Conservation (phyloP, 2,329 filamentous ascomycete genomes). For the Didymella segeticola region DNA sequence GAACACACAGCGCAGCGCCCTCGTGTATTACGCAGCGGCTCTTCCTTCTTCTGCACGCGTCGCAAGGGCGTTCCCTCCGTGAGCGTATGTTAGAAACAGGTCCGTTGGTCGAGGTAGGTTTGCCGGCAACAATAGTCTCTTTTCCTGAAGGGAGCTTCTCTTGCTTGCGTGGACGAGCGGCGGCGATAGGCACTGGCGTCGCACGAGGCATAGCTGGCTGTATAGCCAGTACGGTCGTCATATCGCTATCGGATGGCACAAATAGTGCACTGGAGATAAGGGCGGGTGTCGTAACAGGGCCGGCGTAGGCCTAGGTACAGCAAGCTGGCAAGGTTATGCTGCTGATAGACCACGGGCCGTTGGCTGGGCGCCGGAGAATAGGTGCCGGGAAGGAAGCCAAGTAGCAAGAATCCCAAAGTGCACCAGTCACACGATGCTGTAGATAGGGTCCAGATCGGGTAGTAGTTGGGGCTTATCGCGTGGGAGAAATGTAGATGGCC, state of each 20-base stretch:
- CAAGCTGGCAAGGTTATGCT: constrained; percentile 29
- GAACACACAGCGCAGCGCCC: constrained; percentile 73
- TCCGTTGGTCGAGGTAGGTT: constrained; percentile 44
- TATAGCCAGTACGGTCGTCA: constrained; percentile 58
- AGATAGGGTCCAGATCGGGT: constrained; percentile 39
- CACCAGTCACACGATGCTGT: constrained; percentile 41
- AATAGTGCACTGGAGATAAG: constrained; percentile 39
- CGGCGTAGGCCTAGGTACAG: constrained; percentile 27
- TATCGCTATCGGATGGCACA: constrained; percentile 41
- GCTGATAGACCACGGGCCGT: constrained; percentile 38
- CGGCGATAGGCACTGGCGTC: constrained; percentile 54
- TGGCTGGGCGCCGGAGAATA: constrained; percentile 37
- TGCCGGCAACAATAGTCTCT: constrained; percentile 51
- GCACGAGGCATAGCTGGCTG: constrained; percentile 55
- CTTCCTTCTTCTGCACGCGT: constrained; percentile 76
- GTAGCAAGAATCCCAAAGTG: constrained; percentile 23
- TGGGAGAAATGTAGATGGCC: constrained; percentile 38
- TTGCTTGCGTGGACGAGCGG: constrained; percentile 52
- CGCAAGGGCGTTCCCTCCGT: constrained; percentile 56
- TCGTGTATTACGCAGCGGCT: constrained; percentile 81
- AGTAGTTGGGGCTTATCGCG: constrained; percentile 46
- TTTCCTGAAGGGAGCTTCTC: constrained; percentile 51
- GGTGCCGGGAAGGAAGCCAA: constrained; percentile 24
- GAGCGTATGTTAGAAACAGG: constrained; percentile 49
- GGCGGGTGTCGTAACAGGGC: constrained; percentile 28